Conservation (phyloP, 805 yeast genomes). For the Wickerhamomyces strasburgensis region DNA sequence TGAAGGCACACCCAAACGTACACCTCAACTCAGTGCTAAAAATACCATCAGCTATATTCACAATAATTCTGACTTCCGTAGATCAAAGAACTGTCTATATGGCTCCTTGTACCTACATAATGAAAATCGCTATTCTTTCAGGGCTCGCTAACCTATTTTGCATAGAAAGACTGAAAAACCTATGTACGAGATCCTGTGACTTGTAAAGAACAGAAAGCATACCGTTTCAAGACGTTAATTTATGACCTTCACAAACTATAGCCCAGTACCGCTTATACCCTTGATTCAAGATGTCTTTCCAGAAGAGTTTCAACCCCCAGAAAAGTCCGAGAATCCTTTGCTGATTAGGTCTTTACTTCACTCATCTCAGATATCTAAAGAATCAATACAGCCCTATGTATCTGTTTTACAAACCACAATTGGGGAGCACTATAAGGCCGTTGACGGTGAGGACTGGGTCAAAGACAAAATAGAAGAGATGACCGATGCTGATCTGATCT, state of each 20-base stretch:
- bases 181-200: too few relatives aligned
- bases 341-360: neutral
- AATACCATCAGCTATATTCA: too few relatives aligned
- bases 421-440: constrained; percentile 10
- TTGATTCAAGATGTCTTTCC: neutral
- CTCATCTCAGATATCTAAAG: neutral
- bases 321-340: neutral
- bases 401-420: constrained; percentile 13
- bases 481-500: constrained; percentile 29
- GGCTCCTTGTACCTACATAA: too few relatives aligned
- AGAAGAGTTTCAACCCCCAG: neutral
- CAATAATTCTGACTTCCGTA: too few relatives aligned
- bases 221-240: too few relatives aligned
- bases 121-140: too few relatives aligned
- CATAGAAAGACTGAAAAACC: too few relatives aligned
- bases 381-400: neutral
- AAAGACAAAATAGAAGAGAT: constrained; percentile 38
- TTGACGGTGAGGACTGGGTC: constrained; percentile 22
- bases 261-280: neutral
- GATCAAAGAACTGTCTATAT: too few relatives aligned
- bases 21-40: too few relatives aligned
- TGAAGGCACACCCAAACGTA: too few relatives aligned
- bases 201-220: neutral
- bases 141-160: too few relatives aligned
- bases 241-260: neutral